Evolutionary conservation across 192 early-diverging fungal genomes (phyloP), one percentile per base, ranked within the genome.

Genomic region (Coemansia sp.): DNA sequence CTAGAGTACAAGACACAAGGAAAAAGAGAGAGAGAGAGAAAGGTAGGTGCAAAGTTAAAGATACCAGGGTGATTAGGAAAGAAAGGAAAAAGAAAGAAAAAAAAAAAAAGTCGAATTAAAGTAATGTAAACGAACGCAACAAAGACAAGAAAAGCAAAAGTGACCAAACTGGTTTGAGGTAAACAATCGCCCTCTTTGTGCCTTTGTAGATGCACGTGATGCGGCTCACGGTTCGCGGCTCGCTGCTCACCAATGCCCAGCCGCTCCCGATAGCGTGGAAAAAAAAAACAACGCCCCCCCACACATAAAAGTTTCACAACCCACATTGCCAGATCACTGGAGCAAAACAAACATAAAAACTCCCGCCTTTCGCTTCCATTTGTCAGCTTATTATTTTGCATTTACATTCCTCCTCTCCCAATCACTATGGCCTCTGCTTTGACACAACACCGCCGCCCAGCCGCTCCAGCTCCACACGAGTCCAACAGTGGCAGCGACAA

Each of bases 1-100:
- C 48, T 39, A 65, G 46, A 56, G 38, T 64, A 55, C 45, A 64
- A 23, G 35, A 57, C 42, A 40, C 48, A 5, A 65, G n/a, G n/a
- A 65, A 57, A 62, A 31, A 1, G n/a, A 10, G 26, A n/a, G 16
- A 28, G n/a, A 55, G 7, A 6, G 26, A 28, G 10, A 16, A 14
- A 16, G 51, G 24, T 31, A 14, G 23, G 4, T 26, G 14, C 51
- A 26, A 55, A 55, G 31, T 55, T 26, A 55, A 55, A 28, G 50
- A 55, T 1, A 13, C 31, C 4, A 4, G 31, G 10, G 48, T 26
- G 48, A 28, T 14, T n/a, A 55, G 51, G 51, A 55, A 28, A 11
- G 10, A 4, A 14, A 23, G 24, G 28, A 53, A 53, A 31, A 13
- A 5, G 9, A 55, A 24, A 56, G 60, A 37, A 1, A 51, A 59